Evolutionary conservation across 495 filamentous ascomycete species (phyloP).

Genomic region (Penicillium coprophilum): DNA sequence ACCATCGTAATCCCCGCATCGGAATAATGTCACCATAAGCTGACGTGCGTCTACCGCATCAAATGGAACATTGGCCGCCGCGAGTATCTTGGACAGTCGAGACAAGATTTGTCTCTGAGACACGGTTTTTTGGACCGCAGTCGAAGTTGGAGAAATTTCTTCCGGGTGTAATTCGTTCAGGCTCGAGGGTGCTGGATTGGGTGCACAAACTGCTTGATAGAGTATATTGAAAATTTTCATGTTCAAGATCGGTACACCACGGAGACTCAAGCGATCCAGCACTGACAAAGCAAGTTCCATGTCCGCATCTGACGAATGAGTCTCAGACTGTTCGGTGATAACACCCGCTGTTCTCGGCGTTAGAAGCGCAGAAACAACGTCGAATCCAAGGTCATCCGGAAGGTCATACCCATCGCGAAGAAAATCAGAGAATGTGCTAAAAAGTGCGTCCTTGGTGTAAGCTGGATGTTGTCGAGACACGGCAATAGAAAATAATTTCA

Average conservation of each 20-base stretch:
- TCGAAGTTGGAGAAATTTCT: background rate
- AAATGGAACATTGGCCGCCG: constrained; percentile 42
- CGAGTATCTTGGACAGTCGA: constrained; percentile 33
- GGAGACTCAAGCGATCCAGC: constrained; percentile 45
- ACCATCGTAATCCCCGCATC: constrained; percentile 46
- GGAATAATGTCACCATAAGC: constrained; percentile 45
- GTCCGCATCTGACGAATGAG: constrained; percentile 27
- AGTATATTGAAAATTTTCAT: constrained; percentile 47
- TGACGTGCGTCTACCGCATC: constrained; percentile 47
- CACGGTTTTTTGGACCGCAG: constrained; percentile 10
- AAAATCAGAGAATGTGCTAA: constrained; percentile 31
- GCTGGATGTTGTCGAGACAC: constrained; percentile 36
- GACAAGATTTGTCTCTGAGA: constrained; percentile 20
- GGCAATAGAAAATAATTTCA: constrained; percentile 42
- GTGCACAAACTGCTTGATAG: constrained; percentile 31
- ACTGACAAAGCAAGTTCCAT: constrained; percentile 45
- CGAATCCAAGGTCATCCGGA: constrained; percentile 35
- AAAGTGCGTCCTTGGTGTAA: constrained; percentile 38
- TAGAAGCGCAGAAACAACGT: constrained; percentile 41
- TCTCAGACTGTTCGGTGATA: constrained; percentile 4
- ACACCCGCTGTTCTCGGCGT: constrained; percentile 15
- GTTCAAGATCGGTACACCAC: constrained; percentile 43
- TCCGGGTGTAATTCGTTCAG: background rate
- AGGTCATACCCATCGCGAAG: constrained; percentile 36
- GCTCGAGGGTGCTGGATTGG: background rate